Evolutionary conservation across 2,329 filamentous ascomycete genomes (phyloP).

Genomic region (Ophiosphaerella herpotricha): DNA sequence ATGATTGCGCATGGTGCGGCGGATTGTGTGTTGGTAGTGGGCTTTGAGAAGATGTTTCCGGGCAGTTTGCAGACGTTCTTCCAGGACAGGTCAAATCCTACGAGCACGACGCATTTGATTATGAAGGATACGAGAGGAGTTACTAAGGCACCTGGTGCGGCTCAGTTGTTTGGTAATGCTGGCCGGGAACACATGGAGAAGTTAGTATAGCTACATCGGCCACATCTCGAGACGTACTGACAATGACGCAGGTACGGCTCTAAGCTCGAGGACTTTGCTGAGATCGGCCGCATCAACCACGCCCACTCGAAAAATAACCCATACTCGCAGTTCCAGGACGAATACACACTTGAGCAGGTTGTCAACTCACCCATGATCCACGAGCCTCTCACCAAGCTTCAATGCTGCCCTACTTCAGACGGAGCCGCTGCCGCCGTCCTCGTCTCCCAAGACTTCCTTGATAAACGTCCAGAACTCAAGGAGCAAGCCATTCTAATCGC

Average conservation of each 20-base stretch:
- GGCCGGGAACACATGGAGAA: constrained; percentile 94
- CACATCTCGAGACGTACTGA: constrained; percentile 14
- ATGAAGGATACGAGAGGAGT: constrained; percentile 82
- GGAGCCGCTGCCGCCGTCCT: constrained; percentile 87
- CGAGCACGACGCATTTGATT: constrained; percentile 72
- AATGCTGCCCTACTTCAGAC: constrained; percentile 96
- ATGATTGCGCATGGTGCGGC: constrained; percentile 79
- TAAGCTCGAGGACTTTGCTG: constrained; percentile 82
- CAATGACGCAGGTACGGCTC: constrained; percentile 72
- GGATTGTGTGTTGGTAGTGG: constrained; percentile 87
- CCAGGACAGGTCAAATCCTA: constrained; percentile 82
- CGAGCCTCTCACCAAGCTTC: constrained; percentile 91
- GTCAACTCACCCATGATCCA: constrained; percentile 76
- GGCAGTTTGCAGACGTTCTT: constrained; percentile 85
- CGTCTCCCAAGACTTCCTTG: constrained; percentile 86
- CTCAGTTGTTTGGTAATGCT: constrained; percentile 95
- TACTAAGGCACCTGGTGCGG: constrained; percentile 81
- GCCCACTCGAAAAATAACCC: constrained; percentile 89
- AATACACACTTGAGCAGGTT: constrained; percentile 86
- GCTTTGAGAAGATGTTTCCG: constrained; percentile 97
- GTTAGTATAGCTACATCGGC: constrained; percentile 50
- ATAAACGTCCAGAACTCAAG: constrained; percentile 79
- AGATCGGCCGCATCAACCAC: constrained; percentile 93
- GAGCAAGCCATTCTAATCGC: constrained; percentile 86
- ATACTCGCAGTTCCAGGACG: constrained; percentile 95